These are phyloP conservation scores for Wickerhamomyces queroliae DNA, from an alignment of 805 yeast genomes.

Conservation along the genomic window DNA sequence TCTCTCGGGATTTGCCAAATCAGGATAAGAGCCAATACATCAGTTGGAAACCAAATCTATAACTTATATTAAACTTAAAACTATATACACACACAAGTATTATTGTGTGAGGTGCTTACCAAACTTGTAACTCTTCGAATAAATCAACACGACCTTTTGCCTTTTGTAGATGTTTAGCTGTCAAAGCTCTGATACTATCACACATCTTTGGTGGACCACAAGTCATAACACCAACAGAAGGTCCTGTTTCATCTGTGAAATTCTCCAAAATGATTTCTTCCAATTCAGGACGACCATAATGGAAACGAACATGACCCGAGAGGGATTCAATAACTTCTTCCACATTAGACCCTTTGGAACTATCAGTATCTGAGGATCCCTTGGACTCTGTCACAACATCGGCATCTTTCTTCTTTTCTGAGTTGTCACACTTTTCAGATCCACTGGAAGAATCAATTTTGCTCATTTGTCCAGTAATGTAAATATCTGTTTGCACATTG, in stretches of 20 bases:
- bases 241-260: conserved; percentile 29
- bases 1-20: no score
- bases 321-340: background rate
- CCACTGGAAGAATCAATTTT: conserved; percentile 7
- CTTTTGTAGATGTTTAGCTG: conserved; percentile 34
- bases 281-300: conserved; percentile 43
- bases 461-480: conserved; percentile 29
- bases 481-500: conserved; percentile 27
- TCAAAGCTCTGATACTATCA: conserved; percentile 44
- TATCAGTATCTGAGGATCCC: background rate
- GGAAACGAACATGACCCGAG: conserved; percentile 22
- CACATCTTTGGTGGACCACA: conserved; percentile 63
- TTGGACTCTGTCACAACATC: background rate
- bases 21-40: no score
- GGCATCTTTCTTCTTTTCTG: conserved; percentile 4
- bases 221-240: conserved; percentile 43
- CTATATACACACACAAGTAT: no score
- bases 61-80: no score
- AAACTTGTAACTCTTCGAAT: conserved; percentile 68
- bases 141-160: conserved; percentile 55
- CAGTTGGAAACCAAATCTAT: no score
- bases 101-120: no score
- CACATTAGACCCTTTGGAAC: background rate
- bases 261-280: conserved; percentile 30
- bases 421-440: background rate